These are phyloP conservation scores for Thielaviopsis ethacetica DNA, from an alignment of 2,329 filamentous ascomycete species.

Conservation along the genomic window DNA sequence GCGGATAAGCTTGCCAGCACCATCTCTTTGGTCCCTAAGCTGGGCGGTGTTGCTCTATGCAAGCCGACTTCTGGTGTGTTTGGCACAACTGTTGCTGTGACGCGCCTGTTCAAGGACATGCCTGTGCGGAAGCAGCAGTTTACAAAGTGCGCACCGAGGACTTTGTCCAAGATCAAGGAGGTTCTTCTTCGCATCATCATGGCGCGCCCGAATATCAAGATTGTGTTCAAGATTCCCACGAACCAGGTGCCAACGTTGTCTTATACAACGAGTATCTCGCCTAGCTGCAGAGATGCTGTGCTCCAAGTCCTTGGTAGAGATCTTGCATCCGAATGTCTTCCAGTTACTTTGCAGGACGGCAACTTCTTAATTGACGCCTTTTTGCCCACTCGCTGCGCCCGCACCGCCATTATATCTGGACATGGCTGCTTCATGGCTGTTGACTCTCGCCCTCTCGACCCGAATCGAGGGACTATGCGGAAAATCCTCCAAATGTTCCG, in stretches of 20 bases:
- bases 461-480: slow-evolving; percentile 38
- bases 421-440: slow-evolving; percentile 49
- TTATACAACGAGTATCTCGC: slow-evolving; percentile 39
- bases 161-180: slow-evolving; percentile 38
- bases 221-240: slow-evolving; percentile 43
- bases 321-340: slow-evolving; percentile 37
- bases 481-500: slow-evolving; percentile 39
- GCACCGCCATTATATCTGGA: slow-evolving; percentile 24
- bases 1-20: slow-evolving; percentile 40
- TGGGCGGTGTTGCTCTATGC: slow-evolving; percentile 19
- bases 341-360: slow-evolving; percentile 19
- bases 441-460: slow-evolving; percentile 48
- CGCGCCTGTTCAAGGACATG: slow-evolving; percentile 39
- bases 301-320: slow-evolving; percentile 45
- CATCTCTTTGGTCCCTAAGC: slow-evolving; percentile 25
- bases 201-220: slow-evolving; percentile 43
- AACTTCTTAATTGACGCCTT: slow-evolving; percentile 35
- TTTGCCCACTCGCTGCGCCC: slow-evolving; percentile 35
- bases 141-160: slow-evolving; percentile 40
- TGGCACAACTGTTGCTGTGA: slow-evolving; percentile 52
- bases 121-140: slow-evolving; percentile 47
- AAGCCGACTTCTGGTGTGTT: slow-evolving; percentile 33
- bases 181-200: slow-evolving; percentile 50
- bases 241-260: slow-evolving; percentile 36
- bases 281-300: slow-evolving; percentile 37